phyloP scores from a whole-genome alignment of 192 early-diverging fungal species.

The Coemansia sp. region DNA sequence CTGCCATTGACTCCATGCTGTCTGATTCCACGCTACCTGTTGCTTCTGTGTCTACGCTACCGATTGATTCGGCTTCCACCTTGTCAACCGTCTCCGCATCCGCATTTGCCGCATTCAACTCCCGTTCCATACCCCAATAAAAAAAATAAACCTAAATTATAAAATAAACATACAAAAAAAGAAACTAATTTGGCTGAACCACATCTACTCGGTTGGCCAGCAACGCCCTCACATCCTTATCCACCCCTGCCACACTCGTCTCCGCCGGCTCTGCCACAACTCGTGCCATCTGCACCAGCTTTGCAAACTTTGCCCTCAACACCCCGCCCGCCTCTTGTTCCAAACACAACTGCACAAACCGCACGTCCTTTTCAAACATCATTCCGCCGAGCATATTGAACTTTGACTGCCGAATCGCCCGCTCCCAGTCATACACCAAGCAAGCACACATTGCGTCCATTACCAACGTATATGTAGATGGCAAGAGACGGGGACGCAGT shows the following conservation, averaged over 20 bases:
- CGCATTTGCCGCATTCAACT: no score
- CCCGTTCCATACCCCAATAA: no score
- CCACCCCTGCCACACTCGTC: no score
- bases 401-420: conserved; percentile 76
- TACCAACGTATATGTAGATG: conserved; percentile 67
- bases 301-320: conserved; percentile 73
- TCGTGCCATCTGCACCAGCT: conserved; percentile 79
- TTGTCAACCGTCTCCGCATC: no score
- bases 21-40: background rate
- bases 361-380: conserved; percentile 90
- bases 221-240: no score
- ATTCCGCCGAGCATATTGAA: conserved; percentile 93
- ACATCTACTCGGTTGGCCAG: no score
- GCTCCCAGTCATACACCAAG: conserved; percentile 81
- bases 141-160: no score
- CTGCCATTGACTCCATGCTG: background rate
- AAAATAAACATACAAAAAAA: no score
- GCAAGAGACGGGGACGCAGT: conserved; percentile 59
- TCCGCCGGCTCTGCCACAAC: background rate
- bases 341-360: conserved; percentile 69
- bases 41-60: background rate
- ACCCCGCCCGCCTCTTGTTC: conserved; percentile 59
- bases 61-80: background rate
- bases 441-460: conserved; percentile 33
- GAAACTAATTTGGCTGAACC: no score